phyloP scores from a whole-genome alignment of 495 filamentous ascomycete species.

The Penicillium verhagenii region DNA sequence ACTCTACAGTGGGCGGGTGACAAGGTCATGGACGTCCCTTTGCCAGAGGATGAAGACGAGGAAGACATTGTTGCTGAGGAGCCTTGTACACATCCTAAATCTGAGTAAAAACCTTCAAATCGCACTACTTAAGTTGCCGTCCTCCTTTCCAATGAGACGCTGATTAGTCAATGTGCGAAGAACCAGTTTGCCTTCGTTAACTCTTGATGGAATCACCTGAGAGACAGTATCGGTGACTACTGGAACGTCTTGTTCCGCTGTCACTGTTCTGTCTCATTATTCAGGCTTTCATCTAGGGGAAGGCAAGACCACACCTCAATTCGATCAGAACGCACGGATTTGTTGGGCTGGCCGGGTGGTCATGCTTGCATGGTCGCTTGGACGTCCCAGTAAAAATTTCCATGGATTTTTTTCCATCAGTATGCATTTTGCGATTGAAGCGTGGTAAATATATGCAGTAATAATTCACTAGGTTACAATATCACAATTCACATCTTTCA shows the following conservation, averaged over 20 bases:
- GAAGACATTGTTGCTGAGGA: slow-evolving; percentile 30
- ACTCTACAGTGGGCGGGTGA: slow-evolving; percentile 74
- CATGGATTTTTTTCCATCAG: no score
- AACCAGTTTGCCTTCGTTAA: slow-evolving; percentile 53
- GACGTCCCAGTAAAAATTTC: no score
- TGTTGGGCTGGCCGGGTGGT: no score
- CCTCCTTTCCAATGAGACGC: slow-evolving; percentile 69
- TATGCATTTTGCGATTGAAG: slow-evolving; percentile 29
- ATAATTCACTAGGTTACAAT: not conserved
- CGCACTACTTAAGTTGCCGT: slow-evolving; percentile 95
- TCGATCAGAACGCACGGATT: slow-evolving; percentile 26
- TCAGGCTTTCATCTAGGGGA: slow-evolving; percentile 35
- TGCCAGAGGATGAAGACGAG: slow-evolving; percentile 69
- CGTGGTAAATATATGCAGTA: slow-evolving; percentile 20
- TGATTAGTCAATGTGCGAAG: slow-evolving; percentile 95
- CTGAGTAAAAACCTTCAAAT: slow-evolving; percentile 18
- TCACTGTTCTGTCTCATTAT: slow-evolving; percentile 32
- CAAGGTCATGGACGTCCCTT: slow-evolving; percentile 76
- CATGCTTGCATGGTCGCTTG: no score
- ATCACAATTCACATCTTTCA: slow-evolving; percentile 3
- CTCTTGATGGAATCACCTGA: slow-evolving; percentile 27
- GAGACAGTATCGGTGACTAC: slow-evolving; percentile 19
- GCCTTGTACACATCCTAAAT: slow-evolving; percentile 12
- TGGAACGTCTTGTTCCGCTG: slow-evolving; percentile 43
- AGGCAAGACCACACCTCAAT: slow-evolving; percentile 35